Evolutionary conservation across 208 protist genomes (phyloP).

Genomic region (Trypanosoma caninum): DNA sequence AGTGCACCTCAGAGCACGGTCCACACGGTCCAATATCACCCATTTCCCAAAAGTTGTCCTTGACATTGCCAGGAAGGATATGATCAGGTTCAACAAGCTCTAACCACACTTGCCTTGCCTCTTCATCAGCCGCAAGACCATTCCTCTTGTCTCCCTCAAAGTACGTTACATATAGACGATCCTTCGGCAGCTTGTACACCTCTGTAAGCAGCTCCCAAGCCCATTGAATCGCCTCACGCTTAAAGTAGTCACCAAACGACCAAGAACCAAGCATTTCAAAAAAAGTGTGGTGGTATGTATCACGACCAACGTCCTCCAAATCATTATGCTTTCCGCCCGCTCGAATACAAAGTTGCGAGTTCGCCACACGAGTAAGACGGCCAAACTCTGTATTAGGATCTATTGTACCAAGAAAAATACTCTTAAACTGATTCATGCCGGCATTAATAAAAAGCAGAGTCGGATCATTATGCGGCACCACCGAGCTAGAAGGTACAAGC

Average conservation of each 20-base stretch:
- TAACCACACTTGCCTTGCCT: slow-evolving; percentile 94
- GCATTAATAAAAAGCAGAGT: slow-evolving; percentile 99
- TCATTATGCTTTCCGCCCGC: slow-evolving; percentile 99
- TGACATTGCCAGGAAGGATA: slow-evolving; percentile 91
- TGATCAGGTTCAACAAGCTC: slow-evolving; percentile 87
- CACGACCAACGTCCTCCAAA: slow-evolving; percentile 98
- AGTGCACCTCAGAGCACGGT: slow-evolving; percentile 99
- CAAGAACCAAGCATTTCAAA: slow-evolving; percentile 99
- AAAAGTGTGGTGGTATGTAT: slow-evolving; percentile 99
- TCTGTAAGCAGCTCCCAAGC: slow-evolving; percentile 97
- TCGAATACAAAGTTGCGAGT: slow-evolving; percentile 99
- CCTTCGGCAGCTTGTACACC: slow-evolving; percentile 92
- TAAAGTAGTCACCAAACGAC: slow-evolving; percentile 99
- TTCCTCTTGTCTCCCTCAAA: slow-evolving; percentile 94
- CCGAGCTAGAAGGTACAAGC: slow-evolving; percentile 89
- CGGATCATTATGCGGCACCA: slow-evolving; percentile 96
- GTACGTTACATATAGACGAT: slow-evolving; percentile 98
- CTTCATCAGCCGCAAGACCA: slow-evolving; percentile 88
- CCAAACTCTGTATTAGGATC: slow-evolving; percentile 93
- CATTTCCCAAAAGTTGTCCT: slow-evolving; percentile 99
- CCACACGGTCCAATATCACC: slow-evolving; percentile 98
- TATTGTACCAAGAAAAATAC: slow-evolving; percentile 95
- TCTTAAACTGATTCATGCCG: slow-evolving; percentile 98
- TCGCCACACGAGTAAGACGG: slow-evolving; percentile 93
- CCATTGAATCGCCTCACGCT: slow-evolving; percentile 97